Percentiles rank a stretch among this genome's conserved stretches.
Evolutionary conservation across 192 early-diverging fungal genomes (phyloP).

Genomic region (Backusella tarrabulga): DNA sequence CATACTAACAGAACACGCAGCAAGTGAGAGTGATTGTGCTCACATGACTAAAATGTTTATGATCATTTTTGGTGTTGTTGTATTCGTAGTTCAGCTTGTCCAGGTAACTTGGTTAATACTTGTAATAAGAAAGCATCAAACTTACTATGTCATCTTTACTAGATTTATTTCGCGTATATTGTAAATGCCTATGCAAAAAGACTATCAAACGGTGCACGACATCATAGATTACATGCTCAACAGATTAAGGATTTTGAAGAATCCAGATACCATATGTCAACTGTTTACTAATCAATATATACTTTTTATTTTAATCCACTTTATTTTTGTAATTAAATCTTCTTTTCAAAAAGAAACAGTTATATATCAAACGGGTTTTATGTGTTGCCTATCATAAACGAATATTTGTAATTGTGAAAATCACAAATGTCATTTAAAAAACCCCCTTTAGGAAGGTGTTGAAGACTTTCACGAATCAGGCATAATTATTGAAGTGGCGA

Average conservation of each 20-base stretch:
- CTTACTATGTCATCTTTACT: neutral
- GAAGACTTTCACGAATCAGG: neutral
- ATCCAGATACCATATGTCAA: constrained; percentile 31
- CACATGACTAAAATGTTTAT: constrained; percentile 13
- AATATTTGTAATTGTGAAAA: neutral
- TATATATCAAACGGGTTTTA: neutral
- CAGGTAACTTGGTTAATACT: constrained; percentile 20
- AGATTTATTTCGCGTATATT: constrained; percentile 35
- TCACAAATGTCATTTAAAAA: neutral
- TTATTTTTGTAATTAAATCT: neutral
- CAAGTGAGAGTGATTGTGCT: constrained; percentile 12
- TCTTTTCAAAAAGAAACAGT: neutral
- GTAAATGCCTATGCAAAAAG: constrained; percentile 30
- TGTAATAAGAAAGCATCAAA: neutral
- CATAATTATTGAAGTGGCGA: neutral
- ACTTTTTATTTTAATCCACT: neutral
- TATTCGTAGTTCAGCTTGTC: constrained; percentile 27
- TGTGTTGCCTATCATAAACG: neutral
- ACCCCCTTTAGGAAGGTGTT: neutral
- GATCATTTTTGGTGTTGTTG: constrained; percentile 23
- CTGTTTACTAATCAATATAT: constrained; percentile 24
- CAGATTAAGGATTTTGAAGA: constrained; percentile 37
- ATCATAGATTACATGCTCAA: constrained; percentile 31
- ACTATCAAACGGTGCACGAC: constrained; percentile 30
- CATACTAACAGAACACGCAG: constrained; percentile 25